Evolutionary conservation across 495 filamentous ascomycete genomes (phyloP).

Genomic region (Bacidia rubella): DNA sequence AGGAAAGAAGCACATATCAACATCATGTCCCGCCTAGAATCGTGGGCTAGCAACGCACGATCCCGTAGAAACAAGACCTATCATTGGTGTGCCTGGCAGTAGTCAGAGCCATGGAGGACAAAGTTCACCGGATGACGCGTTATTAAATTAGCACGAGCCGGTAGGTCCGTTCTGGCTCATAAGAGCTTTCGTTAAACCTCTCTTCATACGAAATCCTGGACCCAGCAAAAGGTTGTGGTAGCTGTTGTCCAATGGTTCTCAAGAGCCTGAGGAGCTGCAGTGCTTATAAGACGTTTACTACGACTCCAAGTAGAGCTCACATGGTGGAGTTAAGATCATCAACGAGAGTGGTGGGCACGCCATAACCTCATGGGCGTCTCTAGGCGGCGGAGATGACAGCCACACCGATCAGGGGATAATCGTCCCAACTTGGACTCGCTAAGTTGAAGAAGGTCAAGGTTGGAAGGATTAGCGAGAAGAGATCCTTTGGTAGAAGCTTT

Average conservation of each 20-base stretch:
- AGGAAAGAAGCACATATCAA: background rate
- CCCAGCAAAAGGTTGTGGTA: no score
- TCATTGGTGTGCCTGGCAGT: conserved; percentile 6
- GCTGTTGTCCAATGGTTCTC: no score
- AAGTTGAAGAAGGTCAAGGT: no score
- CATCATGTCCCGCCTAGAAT: background rate
- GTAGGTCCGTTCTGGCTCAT: no score
- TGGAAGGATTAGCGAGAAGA: background rate
- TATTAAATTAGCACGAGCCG: background rate
- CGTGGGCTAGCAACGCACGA: background rate
- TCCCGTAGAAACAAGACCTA: background rate
- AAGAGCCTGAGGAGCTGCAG: no score
- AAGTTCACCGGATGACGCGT: background rate
- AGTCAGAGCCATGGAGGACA: background rate
- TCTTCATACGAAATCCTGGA: background rate
- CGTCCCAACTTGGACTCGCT: background rate
- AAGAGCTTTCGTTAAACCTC: background rate
- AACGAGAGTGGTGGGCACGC: background rate
- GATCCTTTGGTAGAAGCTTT: background rate
- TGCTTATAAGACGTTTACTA: no score
- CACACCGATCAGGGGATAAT: background rate
- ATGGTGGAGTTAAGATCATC: background rate
- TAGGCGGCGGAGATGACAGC: background rate
- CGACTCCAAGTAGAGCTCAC: background rate
- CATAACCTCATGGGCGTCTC: background rate